A percentile compares a stretch with the other conserved stretches of the same genome.
phyloP scores from a whole-genome alignment of 2,329 filamentous ascomycete species.

The Sclerotinia spermophila region DNA sequence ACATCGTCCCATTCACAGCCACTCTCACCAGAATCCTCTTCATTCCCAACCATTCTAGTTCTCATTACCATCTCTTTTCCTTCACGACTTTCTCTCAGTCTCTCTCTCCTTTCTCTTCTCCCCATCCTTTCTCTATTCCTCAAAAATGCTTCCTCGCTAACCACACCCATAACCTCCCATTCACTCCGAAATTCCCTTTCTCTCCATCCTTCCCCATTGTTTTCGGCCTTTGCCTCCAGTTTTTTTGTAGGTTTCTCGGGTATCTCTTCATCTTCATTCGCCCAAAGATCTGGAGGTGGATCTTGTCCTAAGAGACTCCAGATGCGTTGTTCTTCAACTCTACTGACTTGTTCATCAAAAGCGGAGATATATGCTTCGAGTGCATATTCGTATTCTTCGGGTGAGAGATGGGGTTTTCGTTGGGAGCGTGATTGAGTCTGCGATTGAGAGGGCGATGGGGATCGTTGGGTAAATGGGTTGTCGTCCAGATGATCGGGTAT shows the following conservation, averaged over 20 bases:
- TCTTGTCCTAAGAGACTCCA: constrained; percentile 33
- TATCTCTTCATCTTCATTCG: constrained; percentile 16
- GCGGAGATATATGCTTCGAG: constrained; percentile 16
- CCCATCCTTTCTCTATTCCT: constrained; percentile 24
- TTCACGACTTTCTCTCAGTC: neutral
- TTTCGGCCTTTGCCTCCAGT: neutral
- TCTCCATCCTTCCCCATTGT: constrained; percentile 31
- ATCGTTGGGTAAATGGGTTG: neutral
- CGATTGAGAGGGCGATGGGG: constrained; percentile 1
- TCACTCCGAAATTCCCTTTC: constrained; percentile 31
- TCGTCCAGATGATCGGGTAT: neutral
- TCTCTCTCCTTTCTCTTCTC: constrained; percentile 21
- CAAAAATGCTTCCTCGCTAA: constrained; percentile 28
- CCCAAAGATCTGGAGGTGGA: constrained; percentile 30
- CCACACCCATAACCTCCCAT: constrained; percentile 33
- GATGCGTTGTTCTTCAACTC: constrained; percentile 30
- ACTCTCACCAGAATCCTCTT: constrained; percentile 4
- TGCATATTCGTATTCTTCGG: constrained; percentile 4
- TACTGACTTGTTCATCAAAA: constrained; percentile 30
- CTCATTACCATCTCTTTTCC: neutral
- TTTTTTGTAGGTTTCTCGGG: constrained; percentile 14
- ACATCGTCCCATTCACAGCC: constrained; percentile 16
- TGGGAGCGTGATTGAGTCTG: neutral
- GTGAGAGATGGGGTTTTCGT: neutral
- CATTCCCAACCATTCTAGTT: neutral